Evolutionary conservation across 2,329 filamentous ascomycete genomes (phyloP).

Genomic region (Calonectria henricotiae): DNA sequence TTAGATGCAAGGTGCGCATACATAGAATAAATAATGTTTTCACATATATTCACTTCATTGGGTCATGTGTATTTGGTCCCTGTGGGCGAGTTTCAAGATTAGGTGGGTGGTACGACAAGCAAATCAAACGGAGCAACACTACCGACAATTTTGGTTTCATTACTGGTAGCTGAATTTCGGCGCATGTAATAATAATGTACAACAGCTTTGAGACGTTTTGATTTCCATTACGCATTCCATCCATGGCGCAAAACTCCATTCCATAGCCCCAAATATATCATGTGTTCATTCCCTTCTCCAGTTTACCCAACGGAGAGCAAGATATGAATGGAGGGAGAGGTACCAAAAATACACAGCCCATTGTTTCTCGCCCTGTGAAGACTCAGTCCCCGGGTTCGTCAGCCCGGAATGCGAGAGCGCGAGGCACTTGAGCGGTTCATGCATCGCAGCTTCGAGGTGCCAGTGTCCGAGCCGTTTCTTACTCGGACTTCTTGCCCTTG

Average conservation of each 20-base stretch:
- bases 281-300: slow-evolving; percentile 30
- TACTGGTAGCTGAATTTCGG: slow-evolving; percentile 42
- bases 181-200: slow-evolving; percentile 50
- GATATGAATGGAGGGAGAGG: slow-evolving; percentile 18
- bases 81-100: neutral
- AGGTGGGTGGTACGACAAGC: neutral
- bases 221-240: slow-evolving; percentile 30
- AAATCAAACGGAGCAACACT: neutral
- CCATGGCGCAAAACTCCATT: slow-evolving; percentile 36
- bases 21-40: neutral
- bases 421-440: slow-evolving; percentile 10
- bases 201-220: slow-evolving; percentile 33
- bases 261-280: slow-evolving; percentile 29
- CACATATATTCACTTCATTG: neutral
- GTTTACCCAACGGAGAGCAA: slow-evolving; percentile 37
- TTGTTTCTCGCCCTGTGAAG: slow-evolving; percentile 28
- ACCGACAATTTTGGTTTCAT: slow-evolving; percentile 31
- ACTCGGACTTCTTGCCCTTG: slow-evolving; percentile 61
- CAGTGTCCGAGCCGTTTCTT: slow-evolving; percentile 35
- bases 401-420: slow-evolving; percentile 27
- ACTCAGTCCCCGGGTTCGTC: slow-evolving; percentile 35
- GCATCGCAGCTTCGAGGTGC: slow-evolving; percentile 8
- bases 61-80: neutral
- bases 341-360: slow-evolving; percentile 26
- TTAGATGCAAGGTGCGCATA: neutral